A percentile compares a stretch with the other conserved stretches of the same genome.
phyloP scores from a whole-genome alignment of 1,284 basidiomycete species.

The Austropuccinia psidii region DNA sequence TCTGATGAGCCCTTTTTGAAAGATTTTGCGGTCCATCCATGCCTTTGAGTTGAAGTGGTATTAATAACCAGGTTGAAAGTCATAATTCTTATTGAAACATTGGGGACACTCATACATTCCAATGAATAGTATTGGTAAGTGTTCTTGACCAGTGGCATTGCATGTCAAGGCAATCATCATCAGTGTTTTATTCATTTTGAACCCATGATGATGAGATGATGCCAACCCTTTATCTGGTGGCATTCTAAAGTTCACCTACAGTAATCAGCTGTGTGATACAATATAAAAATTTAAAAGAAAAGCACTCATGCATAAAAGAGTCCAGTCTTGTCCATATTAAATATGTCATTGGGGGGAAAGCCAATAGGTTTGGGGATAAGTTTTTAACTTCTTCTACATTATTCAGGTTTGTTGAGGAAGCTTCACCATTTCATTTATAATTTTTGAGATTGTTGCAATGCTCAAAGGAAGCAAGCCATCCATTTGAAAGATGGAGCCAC shows the following conservation, averaged over 20 bases:
- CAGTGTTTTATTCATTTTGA: not conserved
- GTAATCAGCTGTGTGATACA: not conserved
- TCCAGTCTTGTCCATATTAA: not conserved
- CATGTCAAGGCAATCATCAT: not conserved
- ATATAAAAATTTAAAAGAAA: not conserved
- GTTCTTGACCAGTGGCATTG: not conserved
- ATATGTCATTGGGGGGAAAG: not conserved
- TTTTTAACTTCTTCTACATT: not conserved
- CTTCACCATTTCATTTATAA: not conserved
- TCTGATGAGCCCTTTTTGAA: too few relatives aligned
- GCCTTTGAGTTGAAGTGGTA: not conserved
- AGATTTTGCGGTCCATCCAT: not conserved
- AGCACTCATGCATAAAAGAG: not conserved
- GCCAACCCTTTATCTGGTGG: not conserved
- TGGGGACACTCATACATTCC: not conserved
- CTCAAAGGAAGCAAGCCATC: conserved; percentile 20
- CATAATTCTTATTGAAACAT: not conserved
- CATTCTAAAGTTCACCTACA: not conserved
- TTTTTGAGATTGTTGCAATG: not conserved
- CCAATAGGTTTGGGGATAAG: not conserved
- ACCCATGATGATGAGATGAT: not conserved
- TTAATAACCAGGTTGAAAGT: not conserved
- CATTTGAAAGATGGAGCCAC: conserved; percentile 9
- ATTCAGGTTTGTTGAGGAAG: not conserved
- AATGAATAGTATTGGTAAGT: not conserved